A percentile compares a stretch with the other conserved stretches of the same genome.
Evolutionary conservation across 2,329 filamentous ascomycete species (phyloP).

Genomic region (Claviceps sorghi): DNA sequence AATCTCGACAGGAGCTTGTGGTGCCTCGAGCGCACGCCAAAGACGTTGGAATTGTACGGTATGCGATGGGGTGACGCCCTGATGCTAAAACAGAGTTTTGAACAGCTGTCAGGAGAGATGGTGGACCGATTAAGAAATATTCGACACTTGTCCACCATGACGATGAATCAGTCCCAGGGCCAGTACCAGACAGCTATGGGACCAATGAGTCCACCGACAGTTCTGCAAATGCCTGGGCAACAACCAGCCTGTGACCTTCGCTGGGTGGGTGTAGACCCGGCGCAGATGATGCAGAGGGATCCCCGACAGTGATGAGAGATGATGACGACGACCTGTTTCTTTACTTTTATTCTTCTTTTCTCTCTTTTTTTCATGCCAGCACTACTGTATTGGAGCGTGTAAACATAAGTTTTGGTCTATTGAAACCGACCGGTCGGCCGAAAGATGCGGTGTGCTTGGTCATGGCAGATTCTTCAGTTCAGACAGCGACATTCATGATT

Average conservation of each 20-base stretch:
- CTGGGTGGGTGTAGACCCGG: slow-evolving; percentile 31
- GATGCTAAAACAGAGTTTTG: slow-evolving; percentile 38
- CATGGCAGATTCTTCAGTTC: not conserved
- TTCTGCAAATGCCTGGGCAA: slow-evolving; percentile 9
- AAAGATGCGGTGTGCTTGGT: not conserved
- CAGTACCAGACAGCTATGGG: slow-evolving; percentile 17
- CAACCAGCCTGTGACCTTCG: slow-evolving; percentile 18
- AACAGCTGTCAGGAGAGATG: slow-evolving; percentile 31
- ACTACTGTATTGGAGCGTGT: too few relatives aligned
- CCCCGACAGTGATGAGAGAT: slow-evolving; percentile 4
- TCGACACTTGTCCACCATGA: slow-evolving; percentile 17
- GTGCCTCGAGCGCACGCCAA: slow-evolving; percentile 38
- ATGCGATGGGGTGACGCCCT: slow-evolving; percentile 44
- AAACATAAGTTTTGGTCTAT: not conserved
- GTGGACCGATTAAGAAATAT: slow-evolving; percentile 28
- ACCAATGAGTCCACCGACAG: slow-evolving; percentile 1
- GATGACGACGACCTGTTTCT: too few relatives aligned
- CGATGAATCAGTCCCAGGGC: slow-evolving; percentile 21
- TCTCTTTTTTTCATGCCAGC: not conserved
- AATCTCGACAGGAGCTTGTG: slow-evolving; percentile 41
- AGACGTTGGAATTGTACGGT: slow-evolving; percentile 41
- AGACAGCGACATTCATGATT: not conserved
- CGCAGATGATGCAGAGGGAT: slow-evolving; percentile 26
- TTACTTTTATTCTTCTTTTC: too few relatives aligned
- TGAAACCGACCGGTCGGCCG: not conserved